Evolutionary conservation across 306 rosid genomes (phyloP).

Genomic region (Cicer pinnatifidum): DNA sequence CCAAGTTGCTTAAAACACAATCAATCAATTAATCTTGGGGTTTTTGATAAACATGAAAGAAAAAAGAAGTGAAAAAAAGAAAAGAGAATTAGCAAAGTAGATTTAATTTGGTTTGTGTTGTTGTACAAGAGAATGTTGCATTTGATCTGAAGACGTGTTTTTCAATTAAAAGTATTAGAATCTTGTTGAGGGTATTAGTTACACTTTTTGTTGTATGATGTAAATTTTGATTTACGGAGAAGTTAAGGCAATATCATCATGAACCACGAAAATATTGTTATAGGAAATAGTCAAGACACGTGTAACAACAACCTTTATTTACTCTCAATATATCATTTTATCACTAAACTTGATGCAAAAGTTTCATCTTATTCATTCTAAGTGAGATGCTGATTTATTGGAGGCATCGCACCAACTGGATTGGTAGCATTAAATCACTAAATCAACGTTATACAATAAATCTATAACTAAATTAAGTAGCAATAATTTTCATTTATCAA

Average conservation of each 20-base stretch:
- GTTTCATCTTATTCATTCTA: constrained; percentile 30
- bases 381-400: constrained; percentile 10
- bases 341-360: constrained; percentile 37
- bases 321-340: constrained; percentile 39
- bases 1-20: constrained; percentile 48
- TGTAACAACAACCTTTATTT: constrained; percentile 37
- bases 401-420: constrained; percentile 37
- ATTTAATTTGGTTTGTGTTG: constrained; percentile 40
- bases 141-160: constrained; percentile 44
- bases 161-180: constrained; percentile 1
- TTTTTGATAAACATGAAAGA: constrained; percentile 18
- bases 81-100: constrained; percentile 23
- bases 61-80: constrained; percentile 27
- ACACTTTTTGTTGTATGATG: constrained; percentile 42
- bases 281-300: constrained; percentile 57
- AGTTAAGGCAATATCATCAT: constrained; percentile 50
- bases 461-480: not conserved
- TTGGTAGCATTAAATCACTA: constrained; percentile 11
- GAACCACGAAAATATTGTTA: constrained; percentile 9
- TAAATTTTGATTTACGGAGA: constrained; percentile 52
- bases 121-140: constrained; percentile 1
- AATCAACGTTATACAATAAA: not conserved
- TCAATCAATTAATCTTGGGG: constrained; percentile 28
- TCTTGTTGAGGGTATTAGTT: constrained; percentile 27
- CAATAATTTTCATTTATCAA: not conserved